Conservation (phyloP, 768 basidiomycete genomes). For the Leccinum disarticulatum region DNA sequence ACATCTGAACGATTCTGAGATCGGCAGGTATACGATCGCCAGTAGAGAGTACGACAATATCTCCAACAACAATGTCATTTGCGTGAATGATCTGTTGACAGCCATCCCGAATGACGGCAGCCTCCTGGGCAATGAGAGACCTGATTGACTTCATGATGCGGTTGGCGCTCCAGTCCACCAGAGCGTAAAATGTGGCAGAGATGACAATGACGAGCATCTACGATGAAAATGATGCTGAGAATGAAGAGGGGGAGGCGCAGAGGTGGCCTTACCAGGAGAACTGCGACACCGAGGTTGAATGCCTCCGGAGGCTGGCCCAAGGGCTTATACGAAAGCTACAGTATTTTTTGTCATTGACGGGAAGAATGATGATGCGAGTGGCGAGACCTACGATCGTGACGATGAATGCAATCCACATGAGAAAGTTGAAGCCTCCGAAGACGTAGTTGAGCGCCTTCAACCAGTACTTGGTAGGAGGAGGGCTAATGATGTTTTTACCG, state of each 20-base stretch:
- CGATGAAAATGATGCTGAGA: constrained; percentile 11
- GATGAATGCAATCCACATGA: constrained; percentile 57
- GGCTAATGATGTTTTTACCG: constrained; percentile 50
- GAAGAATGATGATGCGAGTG: neutral
- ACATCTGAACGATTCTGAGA: constrained; percentile 51
- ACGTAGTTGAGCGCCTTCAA: constrained; percentile 52
- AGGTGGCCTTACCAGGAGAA: constrained; percentile 43
- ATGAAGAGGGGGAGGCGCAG: neutral
- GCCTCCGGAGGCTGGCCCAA: constrained; percentile 43
- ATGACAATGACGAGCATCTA: constrained; percentile 43
- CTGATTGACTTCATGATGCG: constrained; percentile 57
- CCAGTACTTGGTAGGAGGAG: constrained; percentile 47
- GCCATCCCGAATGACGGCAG: constrained; percentile 53
- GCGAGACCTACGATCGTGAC: constrained; percentile 39
- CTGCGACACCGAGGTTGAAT: constrained; percentile 52
- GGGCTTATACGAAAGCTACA: constrained; percentile 52
- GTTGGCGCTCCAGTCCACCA: constrained; percentile 49
- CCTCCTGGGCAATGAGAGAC: constrained; percentile 58
- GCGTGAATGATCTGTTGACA: constrained; percentile 47
- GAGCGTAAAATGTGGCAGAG: constrained; percentile 48
- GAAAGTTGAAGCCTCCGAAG: constrained; percentile 57
- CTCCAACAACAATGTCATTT: constrained; percentile 57
- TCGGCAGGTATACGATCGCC: constrained; percentile 63
- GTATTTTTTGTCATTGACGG: constrained; percentile 12
- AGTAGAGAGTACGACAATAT: constrained; percentile 50